These are phyloP conservation scores for Talaromyces trachyspermus DNA, from an alignment of 495 filamentous ascomycete species.

Conservation along the genomic window DNA sequence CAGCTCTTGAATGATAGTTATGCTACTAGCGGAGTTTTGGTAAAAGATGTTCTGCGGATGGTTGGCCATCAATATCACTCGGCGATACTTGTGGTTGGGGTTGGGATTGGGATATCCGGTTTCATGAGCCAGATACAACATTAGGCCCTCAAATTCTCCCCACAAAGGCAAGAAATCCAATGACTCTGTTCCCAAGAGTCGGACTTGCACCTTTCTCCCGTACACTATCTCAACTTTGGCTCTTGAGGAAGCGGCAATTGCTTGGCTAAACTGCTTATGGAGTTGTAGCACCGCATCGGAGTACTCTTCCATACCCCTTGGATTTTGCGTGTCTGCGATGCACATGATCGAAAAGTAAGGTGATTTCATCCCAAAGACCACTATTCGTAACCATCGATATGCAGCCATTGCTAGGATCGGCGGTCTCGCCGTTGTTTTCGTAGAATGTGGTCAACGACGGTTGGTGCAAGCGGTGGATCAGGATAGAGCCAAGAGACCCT, in stretches of 20 bases:
- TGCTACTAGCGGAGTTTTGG: not conserved
- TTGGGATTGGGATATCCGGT: not conserved
- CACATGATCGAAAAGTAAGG: not conserved
- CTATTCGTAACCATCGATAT: not conserved
- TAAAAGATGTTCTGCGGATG: not conserved
- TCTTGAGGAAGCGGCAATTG: not conserved
- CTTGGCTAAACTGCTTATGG: not conserved
- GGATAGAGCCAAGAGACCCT: not conserved
- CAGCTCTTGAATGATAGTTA: not conserved
- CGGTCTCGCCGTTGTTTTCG: not conserved
- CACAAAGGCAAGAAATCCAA: not conserved
- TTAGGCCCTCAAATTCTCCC: not conserved
- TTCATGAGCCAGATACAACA: not conserved
- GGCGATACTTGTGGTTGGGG: not conserved
- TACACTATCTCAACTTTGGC: not conserved
- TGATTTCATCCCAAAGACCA: not conserved
- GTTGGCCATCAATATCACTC: not conserved
- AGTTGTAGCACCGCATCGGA: not conserved
- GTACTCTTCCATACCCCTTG: not conserved
- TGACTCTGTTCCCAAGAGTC: not conserved
- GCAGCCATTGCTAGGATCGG: not conserved
- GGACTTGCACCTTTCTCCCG: not conserved
- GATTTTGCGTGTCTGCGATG: not conserved
- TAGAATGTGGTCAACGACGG: not conserved
- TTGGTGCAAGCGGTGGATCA: not conserved